Percentiles rank a stretch among this genome's conserved stretches.
Conservation (phyloP, 768 basidiomycete genomes). For the Erythrobasidium yunnanense region DNA sequence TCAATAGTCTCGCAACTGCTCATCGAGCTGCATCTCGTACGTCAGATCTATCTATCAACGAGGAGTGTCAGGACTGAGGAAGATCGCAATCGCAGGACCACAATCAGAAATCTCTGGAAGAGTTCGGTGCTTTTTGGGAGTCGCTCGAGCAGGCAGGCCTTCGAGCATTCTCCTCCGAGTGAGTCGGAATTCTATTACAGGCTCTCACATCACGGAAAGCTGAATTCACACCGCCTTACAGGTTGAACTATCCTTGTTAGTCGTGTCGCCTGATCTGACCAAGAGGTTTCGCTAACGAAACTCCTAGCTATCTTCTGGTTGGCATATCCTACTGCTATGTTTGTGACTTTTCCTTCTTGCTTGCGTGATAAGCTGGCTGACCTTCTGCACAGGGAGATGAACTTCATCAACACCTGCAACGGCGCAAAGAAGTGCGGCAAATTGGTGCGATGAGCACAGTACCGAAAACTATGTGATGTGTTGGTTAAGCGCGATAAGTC, state of each 20-base stretch:
- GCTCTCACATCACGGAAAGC: neutral
- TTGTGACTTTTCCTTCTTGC: too few relatives aligned
- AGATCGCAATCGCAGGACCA: too few relatives aligned
- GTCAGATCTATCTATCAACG: constrained; percentile 38
- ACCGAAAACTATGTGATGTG: neutral
- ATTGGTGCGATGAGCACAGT: neutral
- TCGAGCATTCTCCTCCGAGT: constrained; percentile 61
- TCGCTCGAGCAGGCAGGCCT: constrained; percentile 57
- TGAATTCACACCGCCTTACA: neutral
- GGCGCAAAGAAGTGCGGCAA: constrained; percentile 6
- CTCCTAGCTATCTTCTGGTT: too few relatives aligned
- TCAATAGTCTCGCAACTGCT: constrained; percentile 50
- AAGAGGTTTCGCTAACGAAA: too few relatives aligned
- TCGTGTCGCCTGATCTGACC: neutral
- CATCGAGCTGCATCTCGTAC: constrained; percentile 60
- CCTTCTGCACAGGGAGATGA: neutral
- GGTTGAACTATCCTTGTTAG: neutral
- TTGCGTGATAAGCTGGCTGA: too few relatives aligned
- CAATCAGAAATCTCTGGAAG: too few relatives aligned
- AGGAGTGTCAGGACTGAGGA: too few relatives aligned
- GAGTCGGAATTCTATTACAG: too few relatives aligned
- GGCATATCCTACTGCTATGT: too few relatives aligned
- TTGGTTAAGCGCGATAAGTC: too few relatives aligned
- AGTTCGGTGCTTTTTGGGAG: constrained; percentile 67
- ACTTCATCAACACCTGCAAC: constrained; percentile 25